Base-by-base conservation (phyloP, 2,329 filamentous ascomycete genomes). In the Fusarium sp. region DNA sequence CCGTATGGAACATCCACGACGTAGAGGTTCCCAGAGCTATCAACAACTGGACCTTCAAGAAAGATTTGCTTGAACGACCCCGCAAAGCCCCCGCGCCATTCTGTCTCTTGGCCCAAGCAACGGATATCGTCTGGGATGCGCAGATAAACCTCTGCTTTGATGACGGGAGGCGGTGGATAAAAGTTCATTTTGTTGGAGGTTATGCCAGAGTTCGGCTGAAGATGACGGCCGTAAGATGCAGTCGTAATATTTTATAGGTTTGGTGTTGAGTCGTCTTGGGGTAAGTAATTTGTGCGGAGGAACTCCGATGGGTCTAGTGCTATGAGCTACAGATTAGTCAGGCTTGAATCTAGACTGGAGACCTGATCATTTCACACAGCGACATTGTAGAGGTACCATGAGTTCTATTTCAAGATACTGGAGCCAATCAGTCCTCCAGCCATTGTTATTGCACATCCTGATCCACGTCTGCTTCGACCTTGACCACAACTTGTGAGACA, bases 1-100 rank as follows among this genome's bases (percentile, higher is more conserved):
- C 83, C 82, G 49, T 83, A 83, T 0, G 82, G 82, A 18, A 84
- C 66, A 41, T 84, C 82, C 10, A 82, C 81, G 10, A 83, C 62
- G 55, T 78, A 84, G 2, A 84, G 67, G 29, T 81, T 79, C 3
- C 81, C 81, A 15, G 73, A 56, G 3, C 73, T 62, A 10, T 80
- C 76, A 15, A 72, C 77, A 0, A 80, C 77, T 1, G 83, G 82
- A 0, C 83, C 82, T 62, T 84, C 82, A 1, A 84, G 79, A 44
- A 84, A 83, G 31, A 84, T 83, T 31, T 82, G 77, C 55, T 81
- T 76, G 18, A 81, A 82, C 0, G 72, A 59, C 10, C 77, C 46
- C 5, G 80, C 78, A 46, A 79, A 80, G 1, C 81, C 81, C 3
- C 82, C 81, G 27, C 80, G 76, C 83, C 83, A 84, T 62, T 84